Evolutionary conservation across 352 stramenopile genomes (phyloP).

Genomic region (Phytophthora palmivora): DNA sequence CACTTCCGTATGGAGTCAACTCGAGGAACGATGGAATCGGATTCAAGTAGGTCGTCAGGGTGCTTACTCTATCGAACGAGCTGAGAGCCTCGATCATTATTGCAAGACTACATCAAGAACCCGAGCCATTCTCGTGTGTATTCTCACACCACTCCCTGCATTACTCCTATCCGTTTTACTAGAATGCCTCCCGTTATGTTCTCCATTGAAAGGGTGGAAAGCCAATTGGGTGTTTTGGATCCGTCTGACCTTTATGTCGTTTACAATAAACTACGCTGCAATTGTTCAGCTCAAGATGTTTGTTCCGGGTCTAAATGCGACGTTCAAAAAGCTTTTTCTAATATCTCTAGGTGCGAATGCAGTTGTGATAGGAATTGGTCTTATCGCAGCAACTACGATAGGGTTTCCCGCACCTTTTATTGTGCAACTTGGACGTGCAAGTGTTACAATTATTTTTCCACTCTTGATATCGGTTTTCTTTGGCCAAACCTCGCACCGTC

Average conservation of each 20-base stretch:
- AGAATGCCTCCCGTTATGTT: constrained; percentile 19
- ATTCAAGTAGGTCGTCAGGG: constrained; percentile 26
- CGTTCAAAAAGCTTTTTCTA: constrained; percentile 3
- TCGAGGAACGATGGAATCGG: constrained; percentile 9
- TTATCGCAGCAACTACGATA: constrained; percentile 2
- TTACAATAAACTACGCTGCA: not conserved
- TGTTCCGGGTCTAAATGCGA: constrained; percentile 22
- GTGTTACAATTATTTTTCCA: constrained; percentile 4
- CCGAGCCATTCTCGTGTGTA: constrained; percentile 18
- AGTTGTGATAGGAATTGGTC: constrained; percentile 1
- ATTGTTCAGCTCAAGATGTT: constrained; percentile 8
- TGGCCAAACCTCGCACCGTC: not conserved
- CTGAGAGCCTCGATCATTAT: constrained; percentile 25
- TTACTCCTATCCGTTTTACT: constrained; percentile 3
- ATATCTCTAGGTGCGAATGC: constrained; percentile 8
- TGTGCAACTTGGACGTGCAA: constrained; percentile 1
- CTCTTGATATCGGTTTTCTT: constrained; percentile 19
- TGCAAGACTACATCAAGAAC: constrained; percentile 19
- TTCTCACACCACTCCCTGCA: constrained; percentile 17
- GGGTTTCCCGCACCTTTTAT: constrained; percentile 25
- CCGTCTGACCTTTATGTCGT: not conserved
- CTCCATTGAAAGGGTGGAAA: constrained; percentile 16
- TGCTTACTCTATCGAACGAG: constrained; percentile 17
- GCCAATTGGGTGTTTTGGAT: constrained; percentile 32
- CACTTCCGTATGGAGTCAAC: not conserved